Evolutionary conservation across 768 basidiomycete species (phyloP).

Genomic region (Termitomyces sp.): DNA sequence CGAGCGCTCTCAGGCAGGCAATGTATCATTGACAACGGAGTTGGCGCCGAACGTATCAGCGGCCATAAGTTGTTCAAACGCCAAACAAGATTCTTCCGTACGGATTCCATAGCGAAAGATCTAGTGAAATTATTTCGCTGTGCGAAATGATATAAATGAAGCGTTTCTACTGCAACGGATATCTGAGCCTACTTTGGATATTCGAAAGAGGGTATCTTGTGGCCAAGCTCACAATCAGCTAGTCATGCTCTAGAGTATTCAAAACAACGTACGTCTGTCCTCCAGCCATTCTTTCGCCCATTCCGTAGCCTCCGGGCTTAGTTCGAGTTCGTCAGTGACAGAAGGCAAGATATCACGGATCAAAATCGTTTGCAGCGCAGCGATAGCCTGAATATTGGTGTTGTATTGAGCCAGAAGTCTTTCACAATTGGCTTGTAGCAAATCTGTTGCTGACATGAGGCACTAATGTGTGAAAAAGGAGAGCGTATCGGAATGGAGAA

Average conservation of each 20-base stretch:
- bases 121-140: slow-evolving; percentile 66
- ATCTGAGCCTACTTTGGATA: slow-evolving; percentile 47
- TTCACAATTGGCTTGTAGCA: slow-evolving; percentile 41
- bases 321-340: slow-evolving; percentile 50
- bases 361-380: slow-evolving; percentile 44
- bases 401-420: slow-evolving; percentile 45
- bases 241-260: slow-evolving; percentile 1
- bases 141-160: slow-evolving; percentile 7
- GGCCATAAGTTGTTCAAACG: slow-evolving; percentile 43
- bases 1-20: slow-evolving; percentile 48
- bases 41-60: slow-evolving; percentile 18
- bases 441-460: slow-evolving; percentile 23
- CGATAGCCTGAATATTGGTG: slow-evolving; percentile 40
- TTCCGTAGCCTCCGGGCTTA: slow-evolving; percentile 38
- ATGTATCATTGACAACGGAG: slow-evolving; percentile 31
- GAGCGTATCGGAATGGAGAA: background rate
- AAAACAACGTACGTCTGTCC: slow-evolving; percentile 51
- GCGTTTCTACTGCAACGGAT: slow-evolving; percentile 5
- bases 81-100: slow-evolving; percentile 53
- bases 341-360: slow-evolving; percentile 56
- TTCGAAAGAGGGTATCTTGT: slow-evolving; percentile 53
- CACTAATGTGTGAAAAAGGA: background rate
- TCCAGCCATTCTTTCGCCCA: slow-evolving; percentile 60
- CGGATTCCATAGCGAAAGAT: slow-evolving; percentile 56
- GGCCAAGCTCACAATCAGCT: slow-evolving; percentile 7